phyloP scores from a whole-genome alignment of 2,329 filamentous ascomycete species.

The Calonectria pteridis region DNA sequence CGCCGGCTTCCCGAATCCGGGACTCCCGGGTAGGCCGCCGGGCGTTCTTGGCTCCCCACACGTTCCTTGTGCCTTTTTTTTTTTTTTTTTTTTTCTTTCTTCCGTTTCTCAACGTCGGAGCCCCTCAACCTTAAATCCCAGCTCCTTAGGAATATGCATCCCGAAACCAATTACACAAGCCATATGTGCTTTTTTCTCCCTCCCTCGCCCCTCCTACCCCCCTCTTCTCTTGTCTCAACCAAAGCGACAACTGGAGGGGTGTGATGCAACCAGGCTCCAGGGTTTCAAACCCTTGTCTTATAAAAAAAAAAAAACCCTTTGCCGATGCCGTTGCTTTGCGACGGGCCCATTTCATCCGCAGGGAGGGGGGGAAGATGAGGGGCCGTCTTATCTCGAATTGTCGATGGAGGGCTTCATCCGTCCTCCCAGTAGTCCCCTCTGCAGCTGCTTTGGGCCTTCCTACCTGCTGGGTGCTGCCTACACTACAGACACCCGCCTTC shows the following conservation, averaged over 20 bases:
- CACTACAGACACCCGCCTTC: background rate
- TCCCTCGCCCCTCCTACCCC: background rate
- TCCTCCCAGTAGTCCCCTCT: background rate
- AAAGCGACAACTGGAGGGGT: background rate
- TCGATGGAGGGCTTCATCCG: slow-evolving; percentile 5
- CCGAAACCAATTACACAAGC: background rate
- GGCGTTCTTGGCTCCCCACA: background rate
- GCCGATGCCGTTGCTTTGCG: background rate
- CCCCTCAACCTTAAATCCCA: background rate
- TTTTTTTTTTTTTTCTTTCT: background rate
- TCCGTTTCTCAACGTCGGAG: background rate
- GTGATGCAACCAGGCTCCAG: background rate
- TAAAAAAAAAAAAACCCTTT: background rate
- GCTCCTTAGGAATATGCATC: background rate
- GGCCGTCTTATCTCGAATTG: slow-evolving; percentile 11
- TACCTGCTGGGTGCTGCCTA: background rate
- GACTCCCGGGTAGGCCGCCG: background rate
- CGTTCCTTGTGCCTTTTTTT: background rate
- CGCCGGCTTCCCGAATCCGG: background rate
- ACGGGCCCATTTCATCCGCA: background rate
- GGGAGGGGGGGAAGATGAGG: slow-evolving; percentile 1
- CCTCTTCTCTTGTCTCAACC: slow-evolving; percentile 3
- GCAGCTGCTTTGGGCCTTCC: background rate
- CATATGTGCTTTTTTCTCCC: background rate
- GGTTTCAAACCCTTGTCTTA: slow-evolving; percentile 7